phyloP scores from a whole-genome alignment of 495 filamentous ascomycete species.

The Aspergillus avenaceus region DNA sequence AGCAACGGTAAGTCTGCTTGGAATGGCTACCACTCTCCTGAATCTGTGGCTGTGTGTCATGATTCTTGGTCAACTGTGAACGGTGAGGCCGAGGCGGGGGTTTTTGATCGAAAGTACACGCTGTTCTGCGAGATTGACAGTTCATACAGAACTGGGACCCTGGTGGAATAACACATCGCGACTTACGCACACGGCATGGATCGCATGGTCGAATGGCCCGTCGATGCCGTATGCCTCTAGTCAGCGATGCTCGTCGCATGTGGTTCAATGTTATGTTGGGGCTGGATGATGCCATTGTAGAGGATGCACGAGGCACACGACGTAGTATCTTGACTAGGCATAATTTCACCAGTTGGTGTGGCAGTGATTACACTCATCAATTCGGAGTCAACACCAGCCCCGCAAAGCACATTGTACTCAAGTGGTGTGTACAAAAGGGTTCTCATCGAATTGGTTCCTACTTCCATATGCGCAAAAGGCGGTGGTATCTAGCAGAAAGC shows the following conservation, averaged over 20 bases:
- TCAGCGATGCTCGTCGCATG: background rate
- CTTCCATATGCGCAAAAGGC: too few species aligned
- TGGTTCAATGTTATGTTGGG: background rate
- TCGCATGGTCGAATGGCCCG: background rate
- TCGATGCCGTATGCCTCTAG: background rate
- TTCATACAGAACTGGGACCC: background rate
- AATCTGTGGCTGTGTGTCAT: background rate
- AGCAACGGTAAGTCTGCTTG: background rate
- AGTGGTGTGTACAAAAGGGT: background rate
- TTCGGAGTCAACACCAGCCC: too few species aligned
- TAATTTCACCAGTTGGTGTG: too few species aligned
- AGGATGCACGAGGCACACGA: too few species aligned
- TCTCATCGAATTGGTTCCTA: too few species aligned
- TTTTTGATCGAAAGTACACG: background rate
- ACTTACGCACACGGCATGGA: background rate
- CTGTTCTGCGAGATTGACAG: background rate
- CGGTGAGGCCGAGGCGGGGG: background rate
- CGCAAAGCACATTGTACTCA: background rate
- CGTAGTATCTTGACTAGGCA: too few species aligned
- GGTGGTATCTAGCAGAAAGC: background rate
- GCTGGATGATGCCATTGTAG: background rate
- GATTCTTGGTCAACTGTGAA: background rate
- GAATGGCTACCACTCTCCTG: too few species aligned
- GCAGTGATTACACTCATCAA: too few species aligned
- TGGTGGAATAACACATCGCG: background rate